A percentile compares a stretch with the other conserved stretches of the same genome.
phyloP scores from a whole-genome alignment of 2,329 filamentous ascomycete genomes.

The Graphilbum fragrans region DNA sequence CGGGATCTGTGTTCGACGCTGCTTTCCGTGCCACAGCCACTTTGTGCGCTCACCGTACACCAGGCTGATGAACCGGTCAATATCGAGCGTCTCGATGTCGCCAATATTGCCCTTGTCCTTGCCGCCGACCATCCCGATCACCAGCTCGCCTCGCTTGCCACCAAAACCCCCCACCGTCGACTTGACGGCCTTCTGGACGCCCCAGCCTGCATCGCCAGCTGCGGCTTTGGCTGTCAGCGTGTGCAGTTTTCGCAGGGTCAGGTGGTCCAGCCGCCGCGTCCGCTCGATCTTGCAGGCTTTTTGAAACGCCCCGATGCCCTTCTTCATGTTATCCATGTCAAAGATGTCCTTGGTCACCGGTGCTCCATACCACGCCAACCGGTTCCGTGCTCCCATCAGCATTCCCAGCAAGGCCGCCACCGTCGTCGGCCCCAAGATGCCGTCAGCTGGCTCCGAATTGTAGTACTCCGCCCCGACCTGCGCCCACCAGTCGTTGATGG shows the following conservation, averaged over 20 bases:
- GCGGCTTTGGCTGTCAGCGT: constrained; percentile 81
- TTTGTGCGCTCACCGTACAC: constrained; percentile 74
- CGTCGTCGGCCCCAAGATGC: constrained; percentile 82
- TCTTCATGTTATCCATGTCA: constrained; percentile 69
- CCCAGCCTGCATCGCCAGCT: constrained; percentile 78
- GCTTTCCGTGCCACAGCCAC: constrained; percentile 91
- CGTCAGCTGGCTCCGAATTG: constrained; percentile 84
- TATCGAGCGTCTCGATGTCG: constrained; percentile 83
- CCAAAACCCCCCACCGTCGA: constrained; percentile 89
- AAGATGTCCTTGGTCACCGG: constrained; percentile 86
- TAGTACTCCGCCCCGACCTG: constrained; percentile 87
- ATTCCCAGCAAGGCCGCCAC: constrained; percentile 80
- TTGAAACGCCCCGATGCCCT: constrained; percentile 79
- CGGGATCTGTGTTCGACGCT: constrained; percentile 46
- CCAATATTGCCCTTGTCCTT: constrained; percentile 82
- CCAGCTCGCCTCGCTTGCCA: constrained; percentile 86
- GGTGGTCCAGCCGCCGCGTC: constrained; percentile 68
- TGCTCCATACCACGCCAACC: constrained; percentile 72
- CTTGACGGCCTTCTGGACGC: constrained; percentile 86
- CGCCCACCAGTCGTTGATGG: constrained; percentile 91
- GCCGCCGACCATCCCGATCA: constrained; percentile 85
- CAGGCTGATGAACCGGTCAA: constrained; percentile 70
- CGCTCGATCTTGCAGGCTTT: constrained; percentile 73
- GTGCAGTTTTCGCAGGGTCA: constrained; percentile 72
- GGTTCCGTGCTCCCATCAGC: constrained; percentile 79